phyloP scores from a whole-genome alignment of 2,329 filamentous ascomycete species.

The Fusarium transvaalense region DNA sequence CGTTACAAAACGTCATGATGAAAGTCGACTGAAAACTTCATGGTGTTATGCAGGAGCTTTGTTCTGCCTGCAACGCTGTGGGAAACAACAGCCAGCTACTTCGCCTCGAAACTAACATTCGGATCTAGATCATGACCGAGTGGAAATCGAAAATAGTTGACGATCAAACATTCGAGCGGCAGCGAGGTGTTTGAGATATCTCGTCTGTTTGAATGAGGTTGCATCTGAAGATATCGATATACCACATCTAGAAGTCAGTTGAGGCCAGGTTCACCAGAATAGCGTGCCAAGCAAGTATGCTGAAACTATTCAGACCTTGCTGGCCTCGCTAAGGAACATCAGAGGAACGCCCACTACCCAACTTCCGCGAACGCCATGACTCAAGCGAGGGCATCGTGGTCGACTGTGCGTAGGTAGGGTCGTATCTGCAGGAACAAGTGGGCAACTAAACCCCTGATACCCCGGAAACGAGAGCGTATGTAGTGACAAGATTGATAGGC shows the following conservation, averaged over 20 bases:
- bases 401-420: slow-evolving; percentile 21
- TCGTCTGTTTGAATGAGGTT: slow-evolving; percentile 32
- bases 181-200: slow-evolving; percentile 30
- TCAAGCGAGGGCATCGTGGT: slow-evolving; percentile 35
- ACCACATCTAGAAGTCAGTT: slow-evolving; percentile 19
- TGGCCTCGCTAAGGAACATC: slow-evolving; percentile 17
- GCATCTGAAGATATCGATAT: slow-evolving; percentile 18
- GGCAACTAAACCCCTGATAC: slow-evolving; percentile 35
- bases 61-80: not conserved
- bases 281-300: slow-evolving; percentile 34
- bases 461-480: slow-evolving; percentile 36
- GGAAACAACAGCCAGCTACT: not conserved
- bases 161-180: slow-evolving; percentile 37
- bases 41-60: slow-evolving; percentile 3
- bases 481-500: slow-evolving; percentile 25
- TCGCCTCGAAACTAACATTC: slow-evolving; percentile 9
- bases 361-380: slow-evolving; percentile 35
- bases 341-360: slow-evolving; percentile 15
- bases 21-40: slow-evolving; percentile 13
- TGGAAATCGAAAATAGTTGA: slow-evolving; percentile 14
- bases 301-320: slow-evolving; percentile 37
- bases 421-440: slow-evolving; percentile 41
- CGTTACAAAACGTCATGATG: slow-evolving; percentile 11
- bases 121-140: slow-evolving; percentile 27
- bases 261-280: slow-evolving; percentile 17